Conservation (phyloP, 495 filamentous ascomycete genomes). For the Cercophora sp. region DNA sequence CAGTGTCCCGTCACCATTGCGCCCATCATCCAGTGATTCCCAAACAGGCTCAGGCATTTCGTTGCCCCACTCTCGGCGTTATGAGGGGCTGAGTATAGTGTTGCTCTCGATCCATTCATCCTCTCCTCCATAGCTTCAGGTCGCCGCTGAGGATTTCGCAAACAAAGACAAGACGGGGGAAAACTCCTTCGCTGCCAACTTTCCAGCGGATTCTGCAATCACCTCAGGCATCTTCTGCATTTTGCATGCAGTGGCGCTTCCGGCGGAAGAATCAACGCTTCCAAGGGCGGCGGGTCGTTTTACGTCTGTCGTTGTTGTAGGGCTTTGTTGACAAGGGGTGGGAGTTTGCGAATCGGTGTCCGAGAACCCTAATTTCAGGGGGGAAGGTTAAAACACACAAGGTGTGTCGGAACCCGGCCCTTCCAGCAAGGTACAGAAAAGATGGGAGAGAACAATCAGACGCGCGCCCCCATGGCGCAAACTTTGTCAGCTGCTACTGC, state of each 20-base stretch:
- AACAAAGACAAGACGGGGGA: background rate
- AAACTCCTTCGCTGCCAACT: background rate
- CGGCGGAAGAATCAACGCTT: slow-evolving; percentile 4
- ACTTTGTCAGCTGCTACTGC: background rate
- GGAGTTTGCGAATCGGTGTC: background rate
- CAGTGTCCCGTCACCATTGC: too few species aligned
- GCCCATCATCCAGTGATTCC: background rate
- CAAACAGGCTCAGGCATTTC: background rate
- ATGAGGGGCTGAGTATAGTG: slow-evolving; percentile 9
- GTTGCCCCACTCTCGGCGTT: slow-evolving; percentile 16
- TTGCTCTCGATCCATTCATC: slow-evolving; percentile 1
- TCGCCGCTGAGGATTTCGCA: background rate
- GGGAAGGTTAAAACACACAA: too few species aligned
- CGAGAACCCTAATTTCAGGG: background rate
- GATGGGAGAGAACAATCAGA: slow-evolving; percentile 2
- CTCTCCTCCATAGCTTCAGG: background rate
- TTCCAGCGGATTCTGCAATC: slow-evolving; percentile 6
- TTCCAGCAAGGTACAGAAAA: too few species aligned
- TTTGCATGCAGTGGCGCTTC: slow-evolving; percentile 7
- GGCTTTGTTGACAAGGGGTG: background rate
- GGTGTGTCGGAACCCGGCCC: too few species aligned
- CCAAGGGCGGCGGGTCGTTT: background rate
- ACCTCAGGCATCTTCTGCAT: slow-evolving; percentile 7
- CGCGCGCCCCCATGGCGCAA: slow-evolving; percentile 1
- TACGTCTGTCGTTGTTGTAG: background rate